phyloP scores from a whole-genome alignment of 1,284 basidiomycete species.

The Clitocybe nebularis region DNA sequence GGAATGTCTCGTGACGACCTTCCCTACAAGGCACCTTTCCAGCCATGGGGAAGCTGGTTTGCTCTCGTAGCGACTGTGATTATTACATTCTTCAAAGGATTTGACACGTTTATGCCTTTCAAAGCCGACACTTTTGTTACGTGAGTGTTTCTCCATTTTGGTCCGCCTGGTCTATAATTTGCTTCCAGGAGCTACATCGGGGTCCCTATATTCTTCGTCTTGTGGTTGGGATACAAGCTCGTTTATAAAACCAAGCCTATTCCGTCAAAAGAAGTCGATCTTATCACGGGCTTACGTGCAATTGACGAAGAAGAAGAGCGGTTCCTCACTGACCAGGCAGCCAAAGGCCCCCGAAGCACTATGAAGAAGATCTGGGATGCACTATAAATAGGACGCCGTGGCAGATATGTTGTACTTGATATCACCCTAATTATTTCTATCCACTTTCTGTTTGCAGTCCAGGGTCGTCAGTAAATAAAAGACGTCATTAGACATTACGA shows the following conservation, averaged over 20 bases:
- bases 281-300: constrained; percentile 57
- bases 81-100: constrained; percentile 68
- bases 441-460: background rate
- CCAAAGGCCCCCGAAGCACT: constrained; percentile 34
- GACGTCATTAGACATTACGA: too few relatives aligned
- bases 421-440: background rate
- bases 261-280: constrained; percentile 53
- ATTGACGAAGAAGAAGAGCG: constrained; percentile 64
- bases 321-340: constrained; percentile 37
- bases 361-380: constrained; percentile 39
- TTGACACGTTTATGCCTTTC: constrained; percentile 64
- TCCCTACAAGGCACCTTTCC: constrained; percentile 68
- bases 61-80: constrained; percentile 54
- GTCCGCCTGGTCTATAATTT: constrained; percentile 4
- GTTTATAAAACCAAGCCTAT: constrained; percentile 50
- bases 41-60: constrained; percentile 61
- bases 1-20: constrained; percentile 60
- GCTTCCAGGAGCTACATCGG: constrained; percentile 43
- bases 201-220: constrained; percentile 51
- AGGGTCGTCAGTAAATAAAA: too few relatives aligned
- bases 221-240: constrained; percentile 60
- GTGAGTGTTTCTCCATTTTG: constrained; percentile 20
- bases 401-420: background rate
- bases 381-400: constrained; percentile 25
- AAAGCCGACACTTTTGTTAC: constrained; percentile 63